Base-by-base conservation (phyloP, 768 basidiomycete species). In the Amanita inopinata region DNA sequence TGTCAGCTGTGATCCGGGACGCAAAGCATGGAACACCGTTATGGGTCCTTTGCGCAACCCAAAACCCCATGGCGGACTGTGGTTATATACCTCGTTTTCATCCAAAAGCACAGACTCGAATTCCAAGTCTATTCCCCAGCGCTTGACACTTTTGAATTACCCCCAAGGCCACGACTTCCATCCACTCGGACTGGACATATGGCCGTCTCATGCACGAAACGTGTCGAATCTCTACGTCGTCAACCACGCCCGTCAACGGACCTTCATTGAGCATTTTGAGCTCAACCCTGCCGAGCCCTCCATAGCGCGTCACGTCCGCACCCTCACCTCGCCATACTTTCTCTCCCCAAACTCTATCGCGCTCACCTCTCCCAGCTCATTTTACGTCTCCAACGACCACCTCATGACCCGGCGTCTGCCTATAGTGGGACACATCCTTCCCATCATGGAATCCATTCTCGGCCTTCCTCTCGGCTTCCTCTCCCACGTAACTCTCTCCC, bases 351-450 rank as follows among this genome's bases (percentile, higher is more conserved):
- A 87, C 53, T 64, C 78, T 2, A 55, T 87, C 46, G 75, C 81
- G 12, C 57, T 82, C 23, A 78, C 81, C 6, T 73, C 78, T 32
- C 73, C 78, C 1, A 69, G 72, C 44, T 73, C 79, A 1, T 85
- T 87, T 56, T 85, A 79, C 52, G 69, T 86, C 37, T 73, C 73
- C 31, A 81, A 87, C 53, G 84, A 87, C 55, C 84, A 87, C 51
- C 58, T 73, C 25, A 55, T 83, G 52, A 83, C 80, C 2, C 70
- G 78, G 5, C 75, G 83, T 10, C 61, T 77, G 14, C 76, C 77
- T 0, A 53, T 58, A 7, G 28, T 80, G n/a, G 76, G 76, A 6
- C 58, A 60, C 31, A 43, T 77, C 18, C 51, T 78, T 0, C 74
- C 82, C 2, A 4, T 77, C 25, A 32, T 71, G 40, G 84, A 87